These are phyloP conservation scores for Epichloe uncinata DNA, from an alignment of 2,329 filamentous ascomycete species.

Conservation along the genomic window DNA sequence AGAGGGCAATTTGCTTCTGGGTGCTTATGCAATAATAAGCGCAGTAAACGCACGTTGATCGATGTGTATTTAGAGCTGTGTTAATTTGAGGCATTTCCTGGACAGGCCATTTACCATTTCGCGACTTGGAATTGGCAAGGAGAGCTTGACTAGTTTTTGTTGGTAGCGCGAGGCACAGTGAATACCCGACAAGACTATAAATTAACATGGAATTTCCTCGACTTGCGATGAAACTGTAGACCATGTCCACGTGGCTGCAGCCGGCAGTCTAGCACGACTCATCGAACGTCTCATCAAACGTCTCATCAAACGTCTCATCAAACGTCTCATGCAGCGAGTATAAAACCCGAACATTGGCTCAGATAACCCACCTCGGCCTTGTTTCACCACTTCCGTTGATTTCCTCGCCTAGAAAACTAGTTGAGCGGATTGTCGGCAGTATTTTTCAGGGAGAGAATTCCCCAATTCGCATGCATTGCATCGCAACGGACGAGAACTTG, in stretches of 20 bases:
- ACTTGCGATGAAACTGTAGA: neutral
- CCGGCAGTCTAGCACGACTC: neutral
- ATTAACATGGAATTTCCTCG: too few species aligned
- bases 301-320: neutral
- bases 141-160: too few species aligned
- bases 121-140: neutral
- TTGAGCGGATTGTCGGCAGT: too few species aligned
- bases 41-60: neutral
- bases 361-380: too few species aligned
- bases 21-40: neutral
- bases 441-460: too few species aligned
- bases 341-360: neutral
- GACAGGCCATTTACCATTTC: neutral
- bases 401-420: too few species aligned
- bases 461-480: too few species aligned
- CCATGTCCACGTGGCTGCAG: neutral
- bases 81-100: neutral
- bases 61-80: neutral
- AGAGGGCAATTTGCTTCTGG: neutral
- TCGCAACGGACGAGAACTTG: too few species aligned
- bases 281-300: neutral
- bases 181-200: too few species aligned
- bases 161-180: too few species aligned
- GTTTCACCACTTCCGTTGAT: too few species aligned
- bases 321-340: neutral